Conservation (phyloP, 257 asterid species). For the Striga asiatica region DNA sequence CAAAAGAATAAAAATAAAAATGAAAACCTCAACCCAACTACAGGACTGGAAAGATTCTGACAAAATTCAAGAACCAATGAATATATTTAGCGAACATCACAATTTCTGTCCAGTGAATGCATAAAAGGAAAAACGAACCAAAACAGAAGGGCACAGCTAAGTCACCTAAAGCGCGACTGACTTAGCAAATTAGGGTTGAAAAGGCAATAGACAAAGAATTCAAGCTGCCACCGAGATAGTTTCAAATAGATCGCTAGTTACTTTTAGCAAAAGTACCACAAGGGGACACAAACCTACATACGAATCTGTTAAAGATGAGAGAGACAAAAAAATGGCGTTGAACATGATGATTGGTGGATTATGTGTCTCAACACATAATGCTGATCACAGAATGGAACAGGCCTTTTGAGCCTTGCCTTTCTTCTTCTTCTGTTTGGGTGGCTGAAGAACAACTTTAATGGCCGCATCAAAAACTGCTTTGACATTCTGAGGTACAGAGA, state of each 20-base stretch:
- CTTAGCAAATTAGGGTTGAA: slow-evolving; percentile 23
- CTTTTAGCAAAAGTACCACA: slow-evolving; percentile 22
- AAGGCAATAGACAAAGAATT: slow-evolving; percentile 22
- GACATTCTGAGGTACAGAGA: slow-evolving; percentile 28
- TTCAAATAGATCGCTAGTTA: slow-evolving; percentile 33
- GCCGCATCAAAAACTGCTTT: slow-evolving; percentile 54
- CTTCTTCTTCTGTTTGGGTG: slow-evolving; percentile 59
- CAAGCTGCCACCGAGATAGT: slow-evolving; percentile 36
- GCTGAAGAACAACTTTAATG: slow-evolving; percentile 60
- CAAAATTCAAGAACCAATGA: neutral
- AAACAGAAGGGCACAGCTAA: slow-evolving; percentile 41
- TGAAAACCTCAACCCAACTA: neutral
- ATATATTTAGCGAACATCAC: slow-evolving; percentile 23
- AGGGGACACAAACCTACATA: slow-evolving; percentile 7
- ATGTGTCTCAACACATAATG: no score
- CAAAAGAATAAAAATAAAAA: no score
- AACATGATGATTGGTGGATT: slow-evolving; percentile 12
- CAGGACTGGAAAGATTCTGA: neutral
- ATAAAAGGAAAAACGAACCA: slow-evolving; percentile 34
- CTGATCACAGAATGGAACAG: slow-evolving; percentile 68
- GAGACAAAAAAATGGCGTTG: slow-evolving; percentile 19
- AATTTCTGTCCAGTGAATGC: slow-evolving; percentile 38
- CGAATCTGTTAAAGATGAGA: slow-evolving; percentile 22
- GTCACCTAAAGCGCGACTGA: slow-evolving; percentile 41
- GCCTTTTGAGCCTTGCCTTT: slow-evolving; percentile 49